Percentiles rank a stretch among this genome's conserved stretches.
Evolutionary conservation across 768 basidiomycete genomes (phyloP).

Genomic region (Dacryopinax spathularia): DNA sequence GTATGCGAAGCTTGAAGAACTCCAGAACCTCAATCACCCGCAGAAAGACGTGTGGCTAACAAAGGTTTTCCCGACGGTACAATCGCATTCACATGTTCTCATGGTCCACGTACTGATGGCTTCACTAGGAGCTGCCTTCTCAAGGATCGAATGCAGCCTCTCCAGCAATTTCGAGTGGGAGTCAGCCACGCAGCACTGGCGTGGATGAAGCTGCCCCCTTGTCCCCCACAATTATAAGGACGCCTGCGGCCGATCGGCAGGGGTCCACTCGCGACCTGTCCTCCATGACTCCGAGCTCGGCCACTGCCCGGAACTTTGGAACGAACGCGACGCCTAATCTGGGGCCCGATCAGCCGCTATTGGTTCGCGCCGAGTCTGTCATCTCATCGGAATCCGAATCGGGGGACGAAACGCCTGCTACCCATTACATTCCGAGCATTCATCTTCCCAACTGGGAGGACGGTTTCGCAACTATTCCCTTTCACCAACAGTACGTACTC

Average conservation of each 20-base stretch:
- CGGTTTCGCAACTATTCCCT: neutral
- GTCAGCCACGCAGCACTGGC: too few relatives aligned
- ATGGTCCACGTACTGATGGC: neutral
- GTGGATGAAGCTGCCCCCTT: too few relatives aligned
- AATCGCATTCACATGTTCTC: neutral
- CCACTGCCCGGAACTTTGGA: neutral
- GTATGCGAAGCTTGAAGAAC: slow-evolving; percentile 1
- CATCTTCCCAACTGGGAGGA: slow-evolving; percentile 1
- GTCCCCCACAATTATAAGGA: too few relatives aligned
- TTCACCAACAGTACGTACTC: neutral
- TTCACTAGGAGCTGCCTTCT: neutral
- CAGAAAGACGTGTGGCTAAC: neutral
- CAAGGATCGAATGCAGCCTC: neutral
- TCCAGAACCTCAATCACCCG: slow-evolving; percentile 1
- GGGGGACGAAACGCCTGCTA: neutral
- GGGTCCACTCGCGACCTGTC: too few relatives aligned
- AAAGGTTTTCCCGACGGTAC: neutral
- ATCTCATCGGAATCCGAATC: neutral
- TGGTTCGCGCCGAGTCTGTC: neutral
- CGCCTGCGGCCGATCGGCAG: too few relatives aligned
- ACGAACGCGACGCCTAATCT: neutral
- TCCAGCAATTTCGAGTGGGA: neutral
- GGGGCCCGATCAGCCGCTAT: neutral
- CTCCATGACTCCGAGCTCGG: neutral
- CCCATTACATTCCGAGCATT: neutral